Evolutionary conservation across 768 basidiomycete species (phyloP).

Genomic region (Tylopilus vinaceipallidus): DNA sequence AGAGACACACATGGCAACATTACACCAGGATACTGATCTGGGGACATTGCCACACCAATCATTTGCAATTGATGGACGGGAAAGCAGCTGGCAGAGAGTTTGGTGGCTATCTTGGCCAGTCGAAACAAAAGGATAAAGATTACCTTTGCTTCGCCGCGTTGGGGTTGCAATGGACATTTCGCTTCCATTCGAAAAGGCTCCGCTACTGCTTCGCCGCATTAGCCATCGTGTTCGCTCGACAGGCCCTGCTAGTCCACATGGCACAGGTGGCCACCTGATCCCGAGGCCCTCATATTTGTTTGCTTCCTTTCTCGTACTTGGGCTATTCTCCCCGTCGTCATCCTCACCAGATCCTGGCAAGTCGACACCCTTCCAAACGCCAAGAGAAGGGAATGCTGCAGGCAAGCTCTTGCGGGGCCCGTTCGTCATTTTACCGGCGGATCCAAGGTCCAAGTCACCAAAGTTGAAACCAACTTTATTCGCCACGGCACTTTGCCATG

Average conservation of each 20-base stretch:
- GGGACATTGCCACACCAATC: too few relatives aligned
- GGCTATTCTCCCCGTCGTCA: slow-evolving; percentile 61
- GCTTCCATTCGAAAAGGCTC: slow-evolving; percentile 76
- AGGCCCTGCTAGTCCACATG: slow-evolving; percentile 29
- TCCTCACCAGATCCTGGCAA: slow-evolving; percentile 56
- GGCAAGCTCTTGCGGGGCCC: slow-evolving; percentile 73
- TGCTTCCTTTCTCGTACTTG: slow-evolving; percentile 49
- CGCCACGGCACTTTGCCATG: slow-evolving; percentile 81
- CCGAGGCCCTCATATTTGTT: slow-evolving; percentile 64
- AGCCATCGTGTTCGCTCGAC: slow-evolving; percentile 56
- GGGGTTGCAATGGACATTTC: slow-evolving; percentile 64
- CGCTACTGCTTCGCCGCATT: slow-evolving; percentile 77
- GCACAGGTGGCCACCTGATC: slow-evolving; percentile 51
- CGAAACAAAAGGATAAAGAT: too few relatives aligned
- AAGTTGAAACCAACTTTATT: slow-evolving; percentile 58
- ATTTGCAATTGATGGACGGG: too few relatives aligned
- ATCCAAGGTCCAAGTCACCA: slow-evolving; percentile 37
- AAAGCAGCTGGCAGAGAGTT: too few relatives aligned
- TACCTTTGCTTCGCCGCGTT: slow-evolving; percentile 51
- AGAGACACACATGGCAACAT: slow-evolving; percentile 31
- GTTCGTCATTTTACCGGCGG: slow-evolving; percentile 41
- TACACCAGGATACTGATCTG: slow-evolving; percentile 39
- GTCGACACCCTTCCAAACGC: slow-evolving; percentile 26
- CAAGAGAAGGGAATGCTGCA: slow-evolving; percentile 58
- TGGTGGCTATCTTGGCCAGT: too few relatives aligned